Evolutionary conservation across 2,329 filamentous ascomycete genomes (phyloP), one percentile per base, ranked within the genome.

Genomic region (Scedosporium dehoogii): DNA sequence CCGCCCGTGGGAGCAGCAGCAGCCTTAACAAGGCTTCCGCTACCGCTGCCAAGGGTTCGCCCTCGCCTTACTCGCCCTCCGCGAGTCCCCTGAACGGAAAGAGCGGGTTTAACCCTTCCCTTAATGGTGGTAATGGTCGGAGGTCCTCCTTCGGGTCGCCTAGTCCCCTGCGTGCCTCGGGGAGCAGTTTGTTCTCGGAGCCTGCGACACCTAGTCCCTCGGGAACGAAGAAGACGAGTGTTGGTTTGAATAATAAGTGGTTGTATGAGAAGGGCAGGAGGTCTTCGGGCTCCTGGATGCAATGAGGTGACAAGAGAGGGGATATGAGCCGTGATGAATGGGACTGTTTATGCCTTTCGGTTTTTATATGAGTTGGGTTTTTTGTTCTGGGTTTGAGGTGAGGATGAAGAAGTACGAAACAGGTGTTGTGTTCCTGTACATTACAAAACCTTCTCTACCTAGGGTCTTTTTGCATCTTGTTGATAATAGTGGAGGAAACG

Each of bases 191-290:
- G 33, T 84, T 85, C 65, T 73, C 78, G 21, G 84, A 84, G n/a
- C 85, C 88, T 1, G 80, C 82, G 14, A 87, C 88, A 18, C 89
- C 90, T 1, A 92, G 86, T 66, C 89, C 90, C 0, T 76, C 76
- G 5, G 75, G 79, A 5, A 81, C 82, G 44, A 91, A 89, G 76
- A 83, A 85, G 63, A 86, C 87, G 51, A 92, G 85, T 67, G 85
- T 96, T 60, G 86, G 86, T 0, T 71, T 97, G 70, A 97, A 93
- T 74, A 96, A 86, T 77, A 96, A 94, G 76, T 97, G 93, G 93
- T 75, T 97, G 64, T 97, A 96, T 71, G 91, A 97, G 74, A 90
- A 87, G 75, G 88, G 89, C 69, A 78, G 86, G 72, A 72, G 85
- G 72, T 76, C 81, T 67, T 78, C 80, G 60, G 79, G 73, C 62